Evolutionary conservation across 208 protist genomes (phyloP).

Genomic region (Leishmania tarentolae): DNA sequence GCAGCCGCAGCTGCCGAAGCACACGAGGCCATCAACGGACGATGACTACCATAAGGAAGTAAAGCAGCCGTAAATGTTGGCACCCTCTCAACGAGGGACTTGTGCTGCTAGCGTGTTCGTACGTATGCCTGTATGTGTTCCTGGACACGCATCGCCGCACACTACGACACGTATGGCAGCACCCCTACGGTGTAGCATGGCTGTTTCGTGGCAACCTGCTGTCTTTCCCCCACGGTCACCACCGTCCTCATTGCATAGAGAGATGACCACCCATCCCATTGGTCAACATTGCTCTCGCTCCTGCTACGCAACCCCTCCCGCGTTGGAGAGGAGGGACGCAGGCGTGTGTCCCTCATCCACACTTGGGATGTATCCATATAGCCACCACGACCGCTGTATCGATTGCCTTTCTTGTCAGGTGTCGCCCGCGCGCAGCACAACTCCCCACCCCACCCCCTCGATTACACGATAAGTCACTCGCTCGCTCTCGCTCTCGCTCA

Average conservation of each 20-base stretch:
- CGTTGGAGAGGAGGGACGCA: neutral
- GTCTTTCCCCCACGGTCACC: neutral
- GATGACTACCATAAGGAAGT: neutral
- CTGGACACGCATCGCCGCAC: neutral
- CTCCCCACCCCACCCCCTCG: neutral
- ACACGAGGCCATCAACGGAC: neutral
- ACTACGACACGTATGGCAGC: neutral
- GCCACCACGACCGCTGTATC: neutral
- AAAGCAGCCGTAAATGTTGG: neutral
- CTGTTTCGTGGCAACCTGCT: neutral
- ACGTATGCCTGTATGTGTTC: neutral
- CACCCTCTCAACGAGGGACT: neutral
- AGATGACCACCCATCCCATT: neutral
- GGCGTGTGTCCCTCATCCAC: neutral
- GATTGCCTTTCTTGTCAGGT: neutral
- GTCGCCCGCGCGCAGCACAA: neutral
- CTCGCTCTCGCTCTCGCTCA: neutral
- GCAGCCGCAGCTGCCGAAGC: neutral
- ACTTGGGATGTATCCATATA: neutral
- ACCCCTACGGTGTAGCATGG: neutral
- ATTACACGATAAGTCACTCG: neutral
- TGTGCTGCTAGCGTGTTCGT: neutral
- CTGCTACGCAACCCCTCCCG: neutral
- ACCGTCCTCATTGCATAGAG: neutral
- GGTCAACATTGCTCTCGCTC: neutral